phyloP scores from a whole-genome alignment of 495 filamentous ascomycete species.

The Pseudevernia furfuracea region DNA sequence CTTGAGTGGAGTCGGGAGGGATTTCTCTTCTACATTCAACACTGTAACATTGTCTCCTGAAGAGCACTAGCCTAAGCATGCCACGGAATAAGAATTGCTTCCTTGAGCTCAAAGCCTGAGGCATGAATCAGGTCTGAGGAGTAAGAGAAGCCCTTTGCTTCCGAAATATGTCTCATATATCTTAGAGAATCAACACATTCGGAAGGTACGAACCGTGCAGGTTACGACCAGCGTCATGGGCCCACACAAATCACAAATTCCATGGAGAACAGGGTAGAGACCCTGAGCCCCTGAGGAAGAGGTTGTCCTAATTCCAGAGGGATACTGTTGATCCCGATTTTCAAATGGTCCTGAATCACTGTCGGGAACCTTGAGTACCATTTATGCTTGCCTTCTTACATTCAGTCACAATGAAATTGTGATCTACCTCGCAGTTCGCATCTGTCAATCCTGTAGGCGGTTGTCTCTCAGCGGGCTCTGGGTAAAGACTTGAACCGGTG shows the following conservation, averaged over 20 bases:
- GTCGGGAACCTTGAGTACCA: slow-evolving; percentile 50
- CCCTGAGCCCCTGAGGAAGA: slow-evolving; percentile 72
- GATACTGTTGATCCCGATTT: neutral
- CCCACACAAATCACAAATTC: slow-evolving; percentile 18
- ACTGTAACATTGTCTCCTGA: slow-evolving; percentile 45
- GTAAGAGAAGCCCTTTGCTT: neutral
- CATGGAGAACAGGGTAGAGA: slow-evolving; percentile 65
- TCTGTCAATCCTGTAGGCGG: neutral
- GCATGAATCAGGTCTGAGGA: neutral
- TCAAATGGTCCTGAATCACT: no score
- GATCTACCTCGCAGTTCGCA: neutral
- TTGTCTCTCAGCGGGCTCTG: neutral
- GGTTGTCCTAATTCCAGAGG: slow-evolving; percentile 66
- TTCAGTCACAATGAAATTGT: slow-evolving; percentile 54
- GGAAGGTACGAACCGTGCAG: slow-evolving; percentile 52
- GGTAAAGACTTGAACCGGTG: slow-evolving; percentile 27
- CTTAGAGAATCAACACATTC: slow-evolving; percentile 26
- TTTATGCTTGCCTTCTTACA: slow-evolving; percentile 55
- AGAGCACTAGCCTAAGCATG: slow-evolving; percentile 14
- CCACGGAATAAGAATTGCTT: neutral
- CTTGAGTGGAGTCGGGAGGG: slow-evolving; percentile 65
- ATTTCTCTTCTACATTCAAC: slow-evolving; percentile 71
- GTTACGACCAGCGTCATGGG: no score
- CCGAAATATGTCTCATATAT: neutral
- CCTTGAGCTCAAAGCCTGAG: neutral